phyloP scores from a whole-genome alignment of 345 rosid genomes.

The Lepidium africanum region DNA sequence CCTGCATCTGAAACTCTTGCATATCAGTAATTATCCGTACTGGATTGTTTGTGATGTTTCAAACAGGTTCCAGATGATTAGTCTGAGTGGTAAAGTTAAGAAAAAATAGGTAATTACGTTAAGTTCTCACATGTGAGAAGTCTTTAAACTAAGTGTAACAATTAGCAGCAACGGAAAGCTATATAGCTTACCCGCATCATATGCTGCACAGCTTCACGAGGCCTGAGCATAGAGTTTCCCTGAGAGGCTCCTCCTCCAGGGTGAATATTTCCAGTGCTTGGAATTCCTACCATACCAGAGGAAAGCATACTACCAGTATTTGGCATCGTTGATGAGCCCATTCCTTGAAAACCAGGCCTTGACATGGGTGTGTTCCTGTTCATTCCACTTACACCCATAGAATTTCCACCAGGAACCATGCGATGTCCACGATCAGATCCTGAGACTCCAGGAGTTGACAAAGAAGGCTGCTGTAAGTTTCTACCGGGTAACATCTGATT shows the following conservation, averaged over 20 bases:
- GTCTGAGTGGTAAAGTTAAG: not conserved
- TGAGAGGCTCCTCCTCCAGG: conserved; percentile 60
- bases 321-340: conserved; percentile 59
- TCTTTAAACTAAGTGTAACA: not conserved
- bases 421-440: conserved; percentile 67
- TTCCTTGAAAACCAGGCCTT: conserved; percentile 76
- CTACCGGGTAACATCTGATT: conserved; percentile 64
- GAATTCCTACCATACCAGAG: conserved; percentile 61
- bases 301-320: conserved; percentile 62
- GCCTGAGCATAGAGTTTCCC: conserved; percentile 69
- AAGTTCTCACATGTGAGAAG: not conserved
- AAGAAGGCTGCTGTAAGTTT: conserved; percentile 61
- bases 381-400: conserved; percentile 57
- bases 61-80: conserved; percentile 24
- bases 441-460: conserved; percentile 60
- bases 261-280: conserved; percentile 57
- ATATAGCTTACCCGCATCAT: conserved; percentile 57
- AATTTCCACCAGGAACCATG: conserved; percentile 60
- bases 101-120: not conserved
- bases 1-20: conserved; percentile 71
- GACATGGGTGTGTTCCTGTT: conserved; percentile 66
- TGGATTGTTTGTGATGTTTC: conserved; percentile 41
- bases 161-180: conserved; percentile 4
- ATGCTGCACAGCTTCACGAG: conserved; percentile 74
- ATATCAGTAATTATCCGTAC: conserved; percentile 46